A percentile compares a stretch with the other conserved stretches of the same genome.
Evolutionary conservation across 129 eudicot genomes (phyloP).

Genomic region (sunflower (Helianthus annuus)): HanXRQr2.0-SUNRISE NC_035446.2:146319883-146320382

Average conservation of each 20-base stretch:
- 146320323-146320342: conserved; percentile 5
- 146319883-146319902: conserved; percentile 29
- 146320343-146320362: conserved; percentile 26
- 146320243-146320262: conserved; percentile 25
- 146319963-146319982: conserved; percentile 16
- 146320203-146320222: conserved; percentile 13
- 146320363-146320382: conserved; percentile 17
- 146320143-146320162: background rate
- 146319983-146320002: conserved; percentile 20
- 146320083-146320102: conserved; percentile 2
- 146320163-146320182: background rate
- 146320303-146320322: background rate
- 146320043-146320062: background rate
- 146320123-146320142: too few species aligned
- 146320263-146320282: conserved; percentile 23
- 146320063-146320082: conserved; percentile 8
- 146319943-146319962: conserved; percentile 22
- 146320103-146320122: too few species aligned
- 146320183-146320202: conserved; percentile 2
- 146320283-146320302: conserved; percentile 26
- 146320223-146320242: conserved; percentile 34
- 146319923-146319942: conserved; percentile 16
- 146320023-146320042: background rate
- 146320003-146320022: conserved; percentile 14
- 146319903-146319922: conserved; percentile 16